Evolutionary conservation across 1,284 basidiomycete species (phyloP).

Genomic region (Leccinum subrobustum): DNA sequence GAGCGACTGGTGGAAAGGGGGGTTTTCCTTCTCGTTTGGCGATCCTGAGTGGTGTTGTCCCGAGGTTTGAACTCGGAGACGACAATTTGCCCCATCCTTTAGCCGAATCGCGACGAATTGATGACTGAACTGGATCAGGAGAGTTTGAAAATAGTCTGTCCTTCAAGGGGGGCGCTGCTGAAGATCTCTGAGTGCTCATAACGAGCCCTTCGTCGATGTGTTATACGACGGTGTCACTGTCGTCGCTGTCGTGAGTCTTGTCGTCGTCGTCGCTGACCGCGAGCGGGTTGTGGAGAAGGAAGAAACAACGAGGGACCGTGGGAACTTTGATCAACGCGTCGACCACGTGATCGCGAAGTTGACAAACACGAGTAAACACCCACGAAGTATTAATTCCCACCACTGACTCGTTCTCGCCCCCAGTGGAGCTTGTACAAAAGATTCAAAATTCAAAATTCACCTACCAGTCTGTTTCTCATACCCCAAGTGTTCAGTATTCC

Average conservation of each 20-base stretch:
- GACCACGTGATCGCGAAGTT: constrained; percentile 29
- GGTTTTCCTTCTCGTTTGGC: constrained; percentile 57
- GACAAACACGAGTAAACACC: constrained; percentile 18
- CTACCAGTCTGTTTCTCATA: not conserved
- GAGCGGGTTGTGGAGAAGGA: constrained; percentile 7
- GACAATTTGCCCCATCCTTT: constrained; percentile 49
- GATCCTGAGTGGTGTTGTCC: constrained; percentile 68
- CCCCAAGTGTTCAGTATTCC: not conserved
- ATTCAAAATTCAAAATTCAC: too few species aligned
- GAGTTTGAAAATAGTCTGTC: constrained; percentile 65
- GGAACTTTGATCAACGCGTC: constrained; percentile 29
- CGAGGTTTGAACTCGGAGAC: constrained; percentile 38
- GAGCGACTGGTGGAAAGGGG: constrained; percentile 50
- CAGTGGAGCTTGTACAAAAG: too few species aligned
- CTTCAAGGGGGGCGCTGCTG: constrained; percentile 13
- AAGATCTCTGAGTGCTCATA: constrained; percentile 30
- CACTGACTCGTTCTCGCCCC: too few species aligned
- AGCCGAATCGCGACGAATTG: constrained; percentile 58
- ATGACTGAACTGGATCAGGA: constrained; percentile 60
- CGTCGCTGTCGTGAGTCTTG: constrained; percentile 24
- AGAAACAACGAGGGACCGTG: constrained; percentile 26
- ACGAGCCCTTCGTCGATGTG: constrained; percentile 7
- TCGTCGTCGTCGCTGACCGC: constrained; percentile 14
- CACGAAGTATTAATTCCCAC: too few species aligned
- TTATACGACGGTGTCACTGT: constrained; percentile 11